Conservation (phyloP, 2,329 filamentous ascomycete genomes). For the Diaporthe vexans region DNA sequence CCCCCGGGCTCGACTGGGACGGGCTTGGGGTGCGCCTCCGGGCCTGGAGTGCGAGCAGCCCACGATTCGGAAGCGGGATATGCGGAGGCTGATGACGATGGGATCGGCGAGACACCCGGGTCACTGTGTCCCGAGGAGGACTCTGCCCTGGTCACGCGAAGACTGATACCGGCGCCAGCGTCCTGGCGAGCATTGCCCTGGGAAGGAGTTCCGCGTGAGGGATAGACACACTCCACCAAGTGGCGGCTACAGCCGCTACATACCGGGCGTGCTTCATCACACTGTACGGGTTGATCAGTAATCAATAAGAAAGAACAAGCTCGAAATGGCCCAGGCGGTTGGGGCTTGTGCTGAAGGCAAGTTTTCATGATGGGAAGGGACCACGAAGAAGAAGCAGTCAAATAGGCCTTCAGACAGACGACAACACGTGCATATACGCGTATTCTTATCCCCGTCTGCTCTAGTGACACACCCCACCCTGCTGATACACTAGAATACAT, state of each 20-base stretch:
- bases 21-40: background rate
- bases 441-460: background rate
- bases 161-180: background rate
- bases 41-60: background rate
- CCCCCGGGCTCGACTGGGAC: conserved; percentile 21
- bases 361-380: background rate
- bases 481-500: background rate
- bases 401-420: background rate
- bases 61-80: background rate
- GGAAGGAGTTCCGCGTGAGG: background rate
- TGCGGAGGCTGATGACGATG: conserved; percentile 1
- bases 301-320: background rate
- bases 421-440: background rate
- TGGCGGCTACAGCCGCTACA: conserved; percentile 47
- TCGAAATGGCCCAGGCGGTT: background rate
- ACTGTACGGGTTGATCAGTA: conserved; percentile 40
- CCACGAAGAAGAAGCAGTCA: background rate
- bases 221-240: conserved; percentile 46
- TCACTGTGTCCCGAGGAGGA: conserved; percentile 45
- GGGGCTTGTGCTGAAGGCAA: background rate
- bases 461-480: background rate
- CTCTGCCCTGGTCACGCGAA: conserved; percentile 35
- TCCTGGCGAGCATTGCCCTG: background rate
- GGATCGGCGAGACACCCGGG: conserved; percentile 42
- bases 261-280: conserved; percentile 45